Percentiles rank a stretch among this genome's conserved stretches.
phyloP scores from a whole-genome alignment of 2,329 filamentous ascomycete species.

The Fusarium floridanum region DNA sequence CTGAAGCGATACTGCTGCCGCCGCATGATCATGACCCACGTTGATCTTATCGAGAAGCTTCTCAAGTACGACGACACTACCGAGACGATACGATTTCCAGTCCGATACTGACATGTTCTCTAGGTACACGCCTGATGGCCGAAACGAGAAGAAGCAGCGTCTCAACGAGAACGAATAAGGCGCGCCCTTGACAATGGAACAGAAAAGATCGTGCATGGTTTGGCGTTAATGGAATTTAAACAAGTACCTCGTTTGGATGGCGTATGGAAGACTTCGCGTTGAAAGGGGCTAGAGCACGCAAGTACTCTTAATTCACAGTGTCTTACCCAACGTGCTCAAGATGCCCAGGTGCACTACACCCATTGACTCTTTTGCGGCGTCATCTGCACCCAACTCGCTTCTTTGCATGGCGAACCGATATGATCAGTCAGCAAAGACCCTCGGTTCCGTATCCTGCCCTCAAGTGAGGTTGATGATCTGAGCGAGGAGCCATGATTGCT shows the following conservation, averaged over 20 bases:
- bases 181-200: constrained; percentile 12
- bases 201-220: constrained; percentile 46
- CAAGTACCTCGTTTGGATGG: constrained; percentile 44
- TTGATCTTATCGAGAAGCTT: constrained; percentile 98
- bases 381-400: not conserved
- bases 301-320: constrained; percentile 27
- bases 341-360: constrained; percentile 6
- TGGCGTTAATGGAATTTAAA: constrained; percentile 51
- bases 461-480: not conserved
- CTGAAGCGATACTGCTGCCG: constrained; percentile 98
- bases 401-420: not conserved
- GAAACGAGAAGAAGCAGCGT: constrained; percentile 70
- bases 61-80: constrained; percentile 75
- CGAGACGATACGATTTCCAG: not conserved
- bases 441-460: not conserved
- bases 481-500: not conserved
- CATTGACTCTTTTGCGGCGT: not conserved
- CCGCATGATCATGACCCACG: constrained; percentile 99
- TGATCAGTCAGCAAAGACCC: not conserved
- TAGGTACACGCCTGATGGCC: constrained; percentile 73
- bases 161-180: constrained; percentile 53
- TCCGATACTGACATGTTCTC: constrained; percentile 22
- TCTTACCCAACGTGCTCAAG: constrained; percentile 16
- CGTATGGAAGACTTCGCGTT: constrained; percentile 46
- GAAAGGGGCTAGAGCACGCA: constrained; percentile 31